Percentiles rank a stretch among this genome's conserved stretches.
These are phyloP conservation scores for Trametes elegans DNA, from an alignment of 768 basidiomycete species.

Conservation along the genomic window DNA sequence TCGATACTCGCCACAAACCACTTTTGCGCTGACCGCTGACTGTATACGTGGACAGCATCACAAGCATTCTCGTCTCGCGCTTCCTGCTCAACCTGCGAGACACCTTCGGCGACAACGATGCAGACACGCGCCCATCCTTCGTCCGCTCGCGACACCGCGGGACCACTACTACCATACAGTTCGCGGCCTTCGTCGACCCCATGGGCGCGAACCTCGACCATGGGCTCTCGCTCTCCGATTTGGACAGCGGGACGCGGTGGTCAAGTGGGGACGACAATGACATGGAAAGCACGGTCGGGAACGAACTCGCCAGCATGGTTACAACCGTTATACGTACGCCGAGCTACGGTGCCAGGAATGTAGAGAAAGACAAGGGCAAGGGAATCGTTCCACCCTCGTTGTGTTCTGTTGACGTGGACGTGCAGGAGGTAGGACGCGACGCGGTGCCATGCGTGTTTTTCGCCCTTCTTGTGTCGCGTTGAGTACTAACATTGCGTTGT, in stretches of 20 bases:
- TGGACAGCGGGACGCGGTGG: not conserved
- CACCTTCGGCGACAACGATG: not conserved
- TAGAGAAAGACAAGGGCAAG: not conserved
- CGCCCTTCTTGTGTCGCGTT: too few species aligned
- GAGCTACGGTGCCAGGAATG: not conserved
- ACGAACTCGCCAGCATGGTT: not conserved
- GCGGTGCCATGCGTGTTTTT: too few species aligned
- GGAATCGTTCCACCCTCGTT: not conserved
- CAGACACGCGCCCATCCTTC: slow-evolving; percentile 1
- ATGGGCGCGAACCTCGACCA: slow-evolving; percentile 9
- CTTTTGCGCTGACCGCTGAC: not conserved
- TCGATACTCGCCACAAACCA: not conserved
- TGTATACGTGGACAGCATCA: not conserved
- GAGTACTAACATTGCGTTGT: too few species aligned
- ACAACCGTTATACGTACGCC: not conserved
- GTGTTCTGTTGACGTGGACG: too few species aligned
- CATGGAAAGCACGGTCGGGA: not conserved
- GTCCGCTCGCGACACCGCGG: not conserved
- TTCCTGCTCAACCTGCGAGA: slow-evolving; percentile 16
- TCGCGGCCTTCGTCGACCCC: slow-evolving; percentile 9
- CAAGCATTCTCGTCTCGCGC: slow-evolving; percentile 12
- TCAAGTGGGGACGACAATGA: not conserved
- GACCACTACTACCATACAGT: not conserved
- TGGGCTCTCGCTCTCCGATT: not conserved
- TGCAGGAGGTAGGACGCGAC: too few species aligned